Conservation (phyloP, 805 yeast species). For the Sugiyamaella lignohabitans region DNA sequence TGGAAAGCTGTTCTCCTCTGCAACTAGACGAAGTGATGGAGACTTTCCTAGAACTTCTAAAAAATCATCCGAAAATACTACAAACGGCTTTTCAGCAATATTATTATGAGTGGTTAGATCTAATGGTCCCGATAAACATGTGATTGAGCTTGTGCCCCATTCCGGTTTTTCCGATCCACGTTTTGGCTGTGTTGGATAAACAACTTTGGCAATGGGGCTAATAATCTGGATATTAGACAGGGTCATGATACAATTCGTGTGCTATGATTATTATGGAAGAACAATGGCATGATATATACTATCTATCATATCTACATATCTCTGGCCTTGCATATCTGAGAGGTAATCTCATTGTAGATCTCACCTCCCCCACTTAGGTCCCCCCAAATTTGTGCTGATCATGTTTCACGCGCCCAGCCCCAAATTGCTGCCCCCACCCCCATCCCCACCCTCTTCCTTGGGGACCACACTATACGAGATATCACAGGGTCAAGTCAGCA, state of each 20-base stretch:
- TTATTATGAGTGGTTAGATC: neutral
- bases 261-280: no score
- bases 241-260: no score
- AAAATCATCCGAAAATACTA: constrained; percentile 18
- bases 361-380: no score
- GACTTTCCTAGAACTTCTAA: constrained; percentile 15
- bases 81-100: constrained; percentile 14
- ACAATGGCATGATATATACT: neutral
- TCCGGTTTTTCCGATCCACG: neutral
- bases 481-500: no score
- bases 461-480: no score
- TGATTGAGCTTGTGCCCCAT: neutral
- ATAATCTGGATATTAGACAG: neutral
- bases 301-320: no score
- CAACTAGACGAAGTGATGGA: constrained; percentile 18
- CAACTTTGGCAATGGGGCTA: neutral
- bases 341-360: no score
- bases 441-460: no score
- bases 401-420: no score
- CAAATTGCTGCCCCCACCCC: no score
- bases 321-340: no score
- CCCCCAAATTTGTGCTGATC: no score
- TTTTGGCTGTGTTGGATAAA: neutral
- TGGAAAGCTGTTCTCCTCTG: constrained; percentile 17
- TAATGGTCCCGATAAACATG: neutral